Evolutionary conservation across 331 rosid genomes (phyloP).

Genomic region (Rosa hybrid): DNA sequence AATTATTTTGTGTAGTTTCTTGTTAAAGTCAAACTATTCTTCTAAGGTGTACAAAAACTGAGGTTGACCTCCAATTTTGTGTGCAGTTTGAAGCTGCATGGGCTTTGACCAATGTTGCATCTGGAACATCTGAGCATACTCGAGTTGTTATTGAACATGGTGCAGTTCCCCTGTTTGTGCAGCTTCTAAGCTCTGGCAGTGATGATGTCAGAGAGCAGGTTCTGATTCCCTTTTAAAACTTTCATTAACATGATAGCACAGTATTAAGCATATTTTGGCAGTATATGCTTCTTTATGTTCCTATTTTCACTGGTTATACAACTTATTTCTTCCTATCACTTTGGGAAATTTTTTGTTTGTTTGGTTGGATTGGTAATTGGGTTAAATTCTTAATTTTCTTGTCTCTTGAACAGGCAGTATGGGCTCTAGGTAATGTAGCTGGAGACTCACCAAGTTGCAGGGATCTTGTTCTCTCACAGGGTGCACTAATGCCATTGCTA

Average conservation of each 20-base stretch:
- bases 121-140: constrained; percentile 66
- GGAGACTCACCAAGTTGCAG: constrained; percentile 66
- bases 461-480: constrained; percentile 56
- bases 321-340: background rate
- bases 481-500: constrained; percentile 54
- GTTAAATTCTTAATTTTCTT: background rate
- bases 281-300: background rate
- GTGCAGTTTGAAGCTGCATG: constrained; percentile 77
- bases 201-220: constrained; percentile 70
- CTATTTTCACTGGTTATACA: background rate
- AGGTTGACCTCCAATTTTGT: constrained; percentile 11
- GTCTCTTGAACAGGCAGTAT: constrained; percentile 55
- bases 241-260: background rate
- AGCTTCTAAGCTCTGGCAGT: constrained; percentile 54
- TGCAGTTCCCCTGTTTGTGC: constrained; percentile 58
- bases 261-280: background rate
- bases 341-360: background rate
- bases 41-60: background rate
- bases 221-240: constrained; percentile 7
- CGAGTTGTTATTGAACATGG: constrained; percentile 59
- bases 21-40: constrained; percentile 4
- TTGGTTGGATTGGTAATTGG: background rate
- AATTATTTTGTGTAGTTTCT: background rate
- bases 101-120: constrained; percentile 71
- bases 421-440: constrained; percentile 74